These are phyloP conservation scores for Wickerhamiella kurtzmanii DNA, from an alignment of 805 yeast species.

Conservation along the genomic window DNA sequence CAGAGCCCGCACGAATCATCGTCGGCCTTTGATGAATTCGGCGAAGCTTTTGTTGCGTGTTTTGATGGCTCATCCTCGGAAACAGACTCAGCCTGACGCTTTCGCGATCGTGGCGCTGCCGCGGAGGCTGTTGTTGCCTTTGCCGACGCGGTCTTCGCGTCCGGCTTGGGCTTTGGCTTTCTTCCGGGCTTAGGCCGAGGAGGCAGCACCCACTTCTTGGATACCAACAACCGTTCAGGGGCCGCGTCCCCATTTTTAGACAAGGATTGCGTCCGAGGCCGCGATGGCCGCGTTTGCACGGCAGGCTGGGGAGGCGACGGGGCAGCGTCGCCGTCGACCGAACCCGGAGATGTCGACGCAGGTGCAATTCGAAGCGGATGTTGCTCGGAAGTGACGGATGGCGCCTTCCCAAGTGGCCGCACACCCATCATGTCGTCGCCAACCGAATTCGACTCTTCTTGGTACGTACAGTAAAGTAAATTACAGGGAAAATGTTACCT, in stretches of 20 bases:
- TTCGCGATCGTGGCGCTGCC: too few relatives aligned
- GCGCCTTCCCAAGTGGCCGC: not conserved
- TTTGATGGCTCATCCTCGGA: not conserved
- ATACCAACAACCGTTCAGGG: slow-evolving; percentile 30
- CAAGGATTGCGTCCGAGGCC: not conserved
- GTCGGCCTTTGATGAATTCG: slow-evolving; percentile 3
- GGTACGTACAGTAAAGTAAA: too few relatives aligned
- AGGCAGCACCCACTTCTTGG: slow-evolving; percentile 74
- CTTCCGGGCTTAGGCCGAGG: slow-evolving; percentile 63
- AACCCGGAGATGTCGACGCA: slow-evolving; percentile 2
- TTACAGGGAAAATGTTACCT: too few relatives aligned
- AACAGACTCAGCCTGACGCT: not conserved
- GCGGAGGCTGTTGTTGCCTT: not conserved
- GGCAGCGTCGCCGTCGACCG: not conserved
- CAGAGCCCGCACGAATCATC: slow-evolving; percentile 25
- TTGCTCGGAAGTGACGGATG: not conserved
- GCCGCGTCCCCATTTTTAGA: not conserved
- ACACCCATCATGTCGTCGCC: not conserved
- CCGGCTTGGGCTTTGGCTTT: slow-evolving; percentile 87
- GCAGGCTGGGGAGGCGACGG: not conserved
- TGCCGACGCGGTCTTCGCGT: slow-evolving; percentile 40
- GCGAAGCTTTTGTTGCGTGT: too few relatives aligned
- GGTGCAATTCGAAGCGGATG: slow-evolving; percentile 9
- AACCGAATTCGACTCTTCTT: too few relatives aligned
- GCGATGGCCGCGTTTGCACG: too few relatives aligned